Percentiles rank a stretch among this genome's conserved stretches.
phyloP scores from a whole-genome alignment of 352 stramenopile species.

The Globisporangium parvum region DNA sequence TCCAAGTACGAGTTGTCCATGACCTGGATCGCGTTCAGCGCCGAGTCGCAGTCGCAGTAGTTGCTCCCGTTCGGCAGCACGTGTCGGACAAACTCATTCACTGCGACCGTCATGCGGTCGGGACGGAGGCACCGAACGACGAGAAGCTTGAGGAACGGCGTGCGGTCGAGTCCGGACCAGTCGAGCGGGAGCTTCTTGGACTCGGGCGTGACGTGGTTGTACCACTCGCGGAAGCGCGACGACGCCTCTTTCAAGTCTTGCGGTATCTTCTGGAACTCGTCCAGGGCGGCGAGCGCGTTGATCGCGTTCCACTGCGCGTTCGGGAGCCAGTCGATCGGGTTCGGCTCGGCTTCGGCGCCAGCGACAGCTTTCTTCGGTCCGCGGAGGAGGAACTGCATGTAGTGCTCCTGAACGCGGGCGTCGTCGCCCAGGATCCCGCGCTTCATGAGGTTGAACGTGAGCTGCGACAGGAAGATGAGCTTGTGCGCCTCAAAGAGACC shows the following conservation, averaged over 20 bases:
- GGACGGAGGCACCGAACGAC: conserved; percentile 92
- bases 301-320: conserved; percentile 89
- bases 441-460: conserved; percentile 98
- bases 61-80: conserved; percentile 91
- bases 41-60: conserved; percentile 96
- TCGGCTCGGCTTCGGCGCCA: conserved; percentile 47
- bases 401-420: conserved; percentile 89
- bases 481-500: conserved; percentile 96
- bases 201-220: conserved; percentile 95
- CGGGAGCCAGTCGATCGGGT: conserved; percentile 91
- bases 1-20: conserved; percentile 94
- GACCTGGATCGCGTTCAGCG: conserved; percentile 93
- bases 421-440: conserved; percentile 92
- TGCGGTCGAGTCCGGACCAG: conserved; percentile 93
- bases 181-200: conserved; percentile 96
- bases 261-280: conserved; percentile 97
- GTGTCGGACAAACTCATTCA: conserved; percentile 94
- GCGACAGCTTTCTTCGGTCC: conserved; percentile 70
- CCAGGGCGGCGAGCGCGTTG: conserved; percentile 87
- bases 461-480: conserved; percentile 94
- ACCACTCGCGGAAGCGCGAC: conserved; percentile 97
- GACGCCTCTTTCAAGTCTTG: conserved; percentile 94
- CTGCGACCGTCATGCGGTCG: conserved; percentile 92
- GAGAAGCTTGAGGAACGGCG: conserved; percentile 95
- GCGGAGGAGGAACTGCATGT: conserved; percentile 96